Base-by-base conservation (phyloP, 306 rosid genomes). In the Prunus salicina region DNA sequence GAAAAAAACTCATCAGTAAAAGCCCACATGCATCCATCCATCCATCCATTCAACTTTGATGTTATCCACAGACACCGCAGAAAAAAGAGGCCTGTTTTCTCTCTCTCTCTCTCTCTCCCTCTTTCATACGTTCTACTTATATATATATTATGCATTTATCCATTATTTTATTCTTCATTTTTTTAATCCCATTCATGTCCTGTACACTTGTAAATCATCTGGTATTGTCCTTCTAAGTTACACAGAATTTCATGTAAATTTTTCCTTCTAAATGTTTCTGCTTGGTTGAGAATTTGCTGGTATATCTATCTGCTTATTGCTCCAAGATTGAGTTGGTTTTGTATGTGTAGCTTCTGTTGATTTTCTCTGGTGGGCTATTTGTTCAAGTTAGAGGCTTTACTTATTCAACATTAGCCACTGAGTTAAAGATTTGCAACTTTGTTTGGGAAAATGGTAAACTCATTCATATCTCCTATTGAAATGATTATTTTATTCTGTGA, bases 1-100 rank as follows among this genome's bases (percentile, higher is more conserved):
- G 64, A 62, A 50, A 51, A 20, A 19, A 32, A 64, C 69, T 34
- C 69, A 66, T 41, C 30, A 43, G 71, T 43, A 5, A 53, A 57
- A 28, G 8, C 45, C 49, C 79, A 50, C 47, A 55, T 74, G 11
- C 79, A 79, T 82, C 86, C 82, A 82, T 75, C 73, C 64, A 67
- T 49, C 84, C 32, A 77, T 74, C 62, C 84, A 63, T 79, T 71
- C 79, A 57, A 32, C 55, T 75, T 84, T 78, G 74, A 76, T 69
- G 84, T 77, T 88, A 84, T 86, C 90, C 89, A 76, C 86, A 76
- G 80, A 50, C 77, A 64, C 75, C 69, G 76, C 73, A 62, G 73
- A 22, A 71, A 19, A 45, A 64, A 79, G 41, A 87, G 83, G 82
- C 81, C 19, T 50, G 74, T 82, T 69, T 38, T 38, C 43, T 85